These are phyloP conservation scores for Cryphonectria parasitica DNA, from an alignment of 2,329 filamentous ascomycete species.

Conservation along the genomic window DNA sequence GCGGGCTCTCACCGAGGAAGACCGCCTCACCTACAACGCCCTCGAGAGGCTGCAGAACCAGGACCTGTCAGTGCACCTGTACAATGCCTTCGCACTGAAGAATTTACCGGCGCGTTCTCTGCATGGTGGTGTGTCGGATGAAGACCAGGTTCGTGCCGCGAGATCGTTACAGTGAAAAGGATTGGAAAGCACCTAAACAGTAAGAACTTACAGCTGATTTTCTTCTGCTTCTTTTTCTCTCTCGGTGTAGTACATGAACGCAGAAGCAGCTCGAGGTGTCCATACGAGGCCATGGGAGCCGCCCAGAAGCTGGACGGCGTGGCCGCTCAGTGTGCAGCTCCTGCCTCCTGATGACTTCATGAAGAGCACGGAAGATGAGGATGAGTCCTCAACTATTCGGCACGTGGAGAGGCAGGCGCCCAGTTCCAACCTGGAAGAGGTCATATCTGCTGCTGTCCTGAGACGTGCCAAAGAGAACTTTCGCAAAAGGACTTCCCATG, in stretches of 20 bases:
- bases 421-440: slow-evolving; percentile 69
- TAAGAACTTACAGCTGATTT: neutral
- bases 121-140: slow-evolving; percentile 5
- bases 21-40: slow-evolving; percentile 65
- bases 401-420: slow-evolving; percentile 49
- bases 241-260: slow-evolving; percentile 36
- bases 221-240: neutral
- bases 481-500: slow-evolving; percentile 40
- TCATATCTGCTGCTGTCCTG: slow-evolving; percentile 68
- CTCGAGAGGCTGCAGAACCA: slow-evolving; percentile 65
- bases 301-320: slow-evolving; percentile 75
- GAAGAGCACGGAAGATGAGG: slow-evolving; percentile 48
- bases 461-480: slow-evolving; percentile 71
- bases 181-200: neutral
- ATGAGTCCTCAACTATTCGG: slow-evolving; percentile 57
- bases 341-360: slow-evolving; percentile 64
- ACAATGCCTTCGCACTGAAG: slow-evolving; percentile 75
- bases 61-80: slow-evolving; percentile 77
- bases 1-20: slow-evolving; percentile 62
- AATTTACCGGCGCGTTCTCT: slow-evolving; percentile 36
- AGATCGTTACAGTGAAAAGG: neutral
- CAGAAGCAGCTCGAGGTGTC: slow-evolving; percentile 34
- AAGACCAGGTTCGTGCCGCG: slow-evolving; percentile 20
- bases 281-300: slow-evolving; percentile 50
- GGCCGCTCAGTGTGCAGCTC: slow-evolving; percentile 69